Evolutionary conservation across 495 filamentous ascomycete genomes (phyloP), one percentile per base, ranked within the genome.

Genomic region (Tuber umbilicatum): DNA sequence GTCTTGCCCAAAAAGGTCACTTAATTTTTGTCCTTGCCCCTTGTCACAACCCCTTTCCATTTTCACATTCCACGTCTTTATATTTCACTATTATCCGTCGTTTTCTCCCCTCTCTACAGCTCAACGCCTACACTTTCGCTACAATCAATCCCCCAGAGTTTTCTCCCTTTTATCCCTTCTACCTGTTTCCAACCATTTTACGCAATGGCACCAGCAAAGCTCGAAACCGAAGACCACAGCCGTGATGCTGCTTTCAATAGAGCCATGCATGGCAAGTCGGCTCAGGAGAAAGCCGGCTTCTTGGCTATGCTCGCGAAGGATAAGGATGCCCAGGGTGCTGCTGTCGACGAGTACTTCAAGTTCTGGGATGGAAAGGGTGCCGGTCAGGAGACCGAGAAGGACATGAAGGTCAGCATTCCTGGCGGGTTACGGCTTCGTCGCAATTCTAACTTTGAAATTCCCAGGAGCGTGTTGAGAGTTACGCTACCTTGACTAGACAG

Each of bases 331-430:
- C 92, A 98, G 83, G 89, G 94, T 85, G 89, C 92, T 70, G 94
- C 95, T 70, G 89, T 97, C 45, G 94, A 97, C 81, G 94, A 98
- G 85, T 99, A 99, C 86, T 98, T 97, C 89, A 99, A 97, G 90
- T 97, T 97, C 85, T 99, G 94, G 92, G 95, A 99, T 85, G 93
- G 96, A 87, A 95, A 98, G 86, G 84, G 83, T 73, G 92, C 94
- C 55, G 89, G 87, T 64, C 86, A 87, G 38, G 95, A 99, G 88
- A 99, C 94, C 0, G 88, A 89, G 40, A 91, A 89, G 73, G 90
- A 87, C 75, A 90, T 95, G 80, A 91, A 92, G 85, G 92, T 92
- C 84, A 55, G 87, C 69, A 73, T 50, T 17, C 19, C 42, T 60
- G 38, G 39, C 12, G 37, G 2, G 17, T 68, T 37, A 42, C 27